These are phyloP conservation scores for Russula olivacea DNA, from an alignment of 768 basidiomycete genomes.

Conservation along the genomic window DNA sequence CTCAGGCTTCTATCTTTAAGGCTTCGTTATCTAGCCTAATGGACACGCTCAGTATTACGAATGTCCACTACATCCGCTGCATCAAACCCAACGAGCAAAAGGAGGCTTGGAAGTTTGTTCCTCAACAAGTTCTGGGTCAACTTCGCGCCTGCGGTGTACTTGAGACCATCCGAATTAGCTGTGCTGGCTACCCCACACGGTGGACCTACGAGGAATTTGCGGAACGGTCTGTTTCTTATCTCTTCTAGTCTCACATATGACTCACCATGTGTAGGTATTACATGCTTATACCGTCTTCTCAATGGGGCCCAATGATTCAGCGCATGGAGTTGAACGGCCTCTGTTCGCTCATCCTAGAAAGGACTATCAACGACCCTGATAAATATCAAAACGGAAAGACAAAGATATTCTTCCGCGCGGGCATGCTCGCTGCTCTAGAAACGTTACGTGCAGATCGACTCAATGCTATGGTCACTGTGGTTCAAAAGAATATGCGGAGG, in stretches of 20 bases:
- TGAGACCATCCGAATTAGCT: conserved; percentile 97
- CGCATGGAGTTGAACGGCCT: conserved; percentile 72
- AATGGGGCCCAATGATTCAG: conserved; percentile 85
- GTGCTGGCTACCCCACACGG: conserved; percentile 95
- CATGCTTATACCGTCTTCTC: conserved; percentile 83
- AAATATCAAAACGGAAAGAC: conserved; percentile 96
- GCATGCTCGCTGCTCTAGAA: conserved; percentile 96
- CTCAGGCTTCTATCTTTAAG: conserved; percentile 98
- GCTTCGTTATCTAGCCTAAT: conserved; percentile 87
- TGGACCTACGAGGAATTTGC: conserved; percentile 99
- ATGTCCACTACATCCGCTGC: conserved; percentile 98
- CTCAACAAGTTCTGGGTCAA: conserved; percentile 92
- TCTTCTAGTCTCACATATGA: background rate
- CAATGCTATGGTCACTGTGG: conserved; percentile 86
- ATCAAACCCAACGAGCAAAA: conserved; percentile 99
- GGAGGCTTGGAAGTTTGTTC: conserved; percentile 93
- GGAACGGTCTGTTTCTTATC: conserved; percentile 61
- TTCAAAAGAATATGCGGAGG: conserved; percentile 96
- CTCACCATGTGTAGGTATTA: conserved; percentile 64
- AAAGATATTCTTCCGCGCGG: conserved; percentile 99
- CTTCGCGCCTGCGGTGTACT: conserved; percentile 97
- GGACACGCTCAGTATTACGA: conserved; percentile 96
- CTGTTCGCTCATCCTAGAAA: conserved; percentile 77
- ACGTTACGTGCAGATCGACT: conserved; percentile 81
- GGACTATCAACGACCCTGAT: conserved; percentile 87